Evolutionary conservation across 805 yeast species (phyloP).

Genomic region (Spathaspora hagerdaliae): DNA sequence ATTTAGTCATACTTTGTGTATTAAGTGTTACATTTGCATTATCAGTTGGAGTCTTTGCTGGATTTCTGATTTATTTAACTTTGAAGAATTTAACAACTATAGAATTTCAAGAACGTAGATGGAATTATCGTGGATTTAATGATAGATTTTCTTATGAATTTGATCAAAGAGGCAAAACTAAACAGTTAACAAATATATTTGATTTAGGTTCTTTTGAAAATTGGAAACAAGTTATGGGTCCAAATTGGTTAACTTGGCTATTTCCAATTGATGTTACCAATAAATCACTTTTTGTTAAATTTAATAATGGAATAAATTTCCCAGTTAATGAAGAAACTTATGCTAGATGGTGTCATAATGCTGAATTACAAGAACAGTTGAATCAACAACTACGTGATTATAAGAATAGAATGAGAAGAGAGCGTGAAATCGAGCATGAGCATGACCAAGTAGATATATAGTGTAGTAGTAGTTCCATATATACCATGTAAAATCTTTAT

Average conservation of each 20-base stretch:
- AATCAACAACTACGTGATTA: constrained; percentile 36
- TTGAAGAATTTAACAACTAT: constrained; percentile 72
- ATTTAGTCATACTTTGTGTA: constrained; percentile 57
- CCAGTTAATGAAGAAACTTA: constrained; percentile 42
- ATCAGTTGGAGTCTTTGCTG: constrained; percentile 43
- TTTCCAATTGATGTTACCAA: constrained; percentile 46
- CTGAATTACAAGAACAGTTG: constrained; percentile 43
- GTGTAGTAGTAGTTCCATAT: too few relatives aligned
- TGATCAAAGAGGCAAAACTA: constrained; percentile 36
- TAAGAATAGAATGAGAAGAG: constrained; percentile 11
- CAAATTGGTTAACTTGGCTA: constrained; percentile 60
- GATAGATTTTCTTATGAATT: constrained; percentile 29
- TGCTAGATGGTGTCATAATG: constrained; percentile 36
- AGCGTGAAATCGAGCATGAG: background rate
- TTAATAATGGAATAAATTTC: constrained; percentile 50
- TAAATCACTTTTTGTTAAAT: constrained; percentile 11
- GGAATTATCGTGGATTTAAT: constrained; percentile 36
- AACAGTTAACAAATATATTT: constrained; percentile 61
- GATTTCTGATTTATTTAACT: constrained; percentile 57
- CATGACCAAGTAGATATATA: too few relatives aligned
- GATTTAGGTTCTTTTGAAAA: constrained; percentile 66
- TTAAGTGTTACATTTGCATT: constrained; percentile 53
- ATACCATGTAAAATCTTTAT: too few relatives aligned
- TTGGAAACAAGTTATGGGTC: constrained; percentile 75
- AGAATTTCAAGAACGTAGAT: constrained; percentile 60